Evolutionary conservation across 2,329 filamentous ascomycete species (phyloP).

Genomic region (Hirsutella thompsonii): DNA sequence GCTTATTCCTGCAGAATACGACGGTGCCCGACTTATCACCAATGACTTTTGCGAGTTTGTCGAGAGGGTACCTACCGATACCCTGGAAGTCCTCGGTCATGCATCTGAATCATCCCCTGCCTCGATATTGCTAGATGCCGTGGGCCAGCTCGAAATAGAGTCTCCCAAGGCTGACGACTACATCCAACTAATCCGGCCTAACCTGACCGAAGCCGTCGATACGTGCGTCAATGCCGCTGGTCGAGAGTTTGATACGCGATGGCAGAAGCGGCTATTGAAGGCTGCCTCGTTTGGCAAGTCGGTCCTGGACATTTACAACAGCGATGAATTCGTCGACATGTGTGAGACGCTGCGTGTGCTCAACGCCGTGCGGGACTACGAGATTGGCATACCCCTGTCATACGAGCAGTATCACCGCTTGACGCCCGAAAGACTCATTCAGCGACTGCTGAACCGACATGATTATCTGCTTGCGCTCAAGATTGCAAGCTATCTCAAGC

Average conservation of each 20-base stretch:
- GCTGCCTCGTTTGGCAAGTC: constrained; percentile 97
- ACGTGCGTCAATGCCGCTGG: constrained; percentile 88
- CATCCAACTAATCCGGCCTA: constrained; percentile 82
- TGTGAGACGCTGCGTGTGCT: constrained; percentile 86
- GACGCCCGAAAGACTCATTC: constrained; percentile 78
- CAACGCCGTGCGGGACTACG: constrained; percentile 84
- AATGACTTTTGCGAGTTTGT: constrained; percentile 95
- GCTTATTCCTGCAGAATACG: constrained; percentile 36
- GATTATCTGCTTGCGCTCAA: constrained; percentile 86
- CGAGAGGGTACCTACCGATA: constrained; percentile 82
- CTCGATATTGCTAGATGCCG: constrained; percentile 85
- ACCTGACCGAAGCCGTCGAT: constrained; percentile 84
- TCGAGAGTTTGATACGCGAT: constrained; percentile 77
- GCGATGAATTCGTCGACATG: constrained; percentile 98
- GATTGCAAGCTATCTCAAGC: constrained; percentile 72
- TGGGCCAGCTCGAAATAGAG: constrained; percentile 80
- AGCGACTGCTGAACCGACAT: constrained; percentile 73
- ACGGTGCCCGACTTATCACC: constrained; percentile 81
- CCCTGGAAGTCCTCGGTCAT: constrained; percentile 78
- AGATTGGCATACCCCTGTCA: constrained; percentile 78
- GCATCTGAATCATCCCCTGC: constrained; percentile 82
- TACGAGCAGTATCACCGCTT: constrained; percentile 90
- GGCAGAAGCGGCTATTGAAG: constrained; percentile 93
- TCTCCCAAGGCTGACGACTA: constrained; percentile 97
- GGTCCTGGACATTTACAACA: constrained; percentile 92